Percentiles rank a stretch among this genome's conserved stretches.
Evolutionary conservation across 2,329 filamentous ascomycete species (phyloP).

Genomic region (Xylariaceae sp.): DNA sequence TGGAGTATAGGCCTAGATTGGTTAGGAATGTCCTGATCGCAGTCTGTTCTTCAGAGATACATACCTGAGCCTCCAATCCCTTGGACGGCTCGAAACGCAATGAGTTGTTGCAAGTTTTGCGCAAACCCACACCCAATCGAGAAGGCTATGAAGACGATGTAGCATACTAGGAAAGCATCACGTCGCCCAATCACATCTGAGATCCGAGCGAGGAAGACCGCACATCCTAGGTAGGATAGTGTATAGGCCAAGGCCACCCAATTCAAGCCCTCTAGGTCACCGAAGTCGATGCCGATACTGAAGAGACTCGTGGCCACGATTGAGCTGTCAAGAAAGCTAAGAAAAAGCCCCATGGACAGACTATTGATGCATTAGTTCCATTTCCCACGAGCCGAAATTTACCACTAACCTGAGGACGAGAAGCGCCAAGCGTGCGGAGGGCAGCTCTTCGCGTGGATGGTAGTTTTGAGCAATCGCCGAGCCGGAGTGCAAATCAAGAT

Average conservation of each 20-base stretch:
- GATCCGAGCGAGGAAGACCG: conserved; percentile 51
- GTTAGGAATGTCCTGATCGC: conserved; percentile 6
- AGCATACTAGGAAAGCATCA: conserved; percentile 47
- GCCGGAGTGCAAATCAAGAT: conserved; percentile 4
- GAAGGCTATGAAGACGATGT: conserved; percentile 52
- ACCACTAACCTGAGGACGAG: conserved; percentile 24
- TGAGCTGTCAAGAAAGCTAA: conserved; percentile 56
- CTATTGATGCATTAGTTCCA: conserved; percentile 32
- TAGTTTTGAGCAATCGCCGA: conserved; percentile 4
- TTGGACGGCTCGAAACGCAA: conserved; percentile 47
- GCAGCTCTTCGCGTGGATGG: conserved; percentile 19
- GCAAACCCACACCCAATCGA: conserved; percentile 53
- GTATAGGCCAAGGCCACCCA: conserved; percentile 56
- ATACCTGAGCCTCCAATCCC: conserved; percentile 50
- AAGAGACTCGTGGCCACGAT: conserved; percentile 57
- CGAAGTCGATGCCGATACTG: conserved; percentile 51
- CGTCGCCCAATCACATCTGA: conserved; percentile 54
- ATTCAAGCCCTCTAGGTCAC: conserved; percentile 43
- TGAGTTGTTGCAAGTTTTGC: conserved; percentile 42
- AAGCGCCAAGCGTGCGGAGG: conserved; percentile 21
- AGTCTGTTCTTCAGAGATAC: conserved; percentile 11
- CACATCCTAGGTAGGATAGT: conserved; percentile 53
- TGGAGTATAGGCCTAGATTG: conserved; percentile 45
- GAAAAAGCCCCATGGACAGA: conserved; percentile 49
- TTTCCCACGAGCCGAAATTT: background rate